phyloP scores from a whole-genome alignment of 768 basidiomycete species.

The Tephrocybe rancida region DNA sequence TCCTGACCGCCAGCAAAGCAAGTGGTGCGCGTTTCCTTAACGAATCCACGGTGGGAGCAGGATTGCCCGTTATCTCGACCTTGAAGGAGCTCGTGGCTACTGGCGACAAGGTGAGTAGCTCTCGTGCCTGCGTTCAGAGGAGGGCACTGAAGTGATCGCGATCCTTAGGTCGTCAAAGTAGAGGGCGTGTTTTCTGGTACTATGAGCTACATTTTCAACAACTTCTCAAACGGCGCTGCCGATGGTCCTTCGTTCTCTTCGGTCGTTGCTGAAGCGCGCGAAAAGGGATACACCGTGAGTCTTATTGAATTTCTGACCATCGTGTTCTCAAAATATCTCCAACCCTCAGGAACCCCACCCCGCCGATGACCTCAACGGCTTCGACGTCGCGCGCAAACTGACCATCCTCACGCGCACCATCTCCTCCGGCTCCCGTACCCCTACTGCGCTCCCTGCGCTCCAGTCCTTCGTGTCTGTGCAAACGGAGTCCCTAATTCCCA shows the following conservation, averaged over 20 bases:
- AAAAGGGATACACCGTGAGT: slow-evolving; percentile 91
- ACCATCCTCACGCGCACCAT: slow-evolving; percentile 91
- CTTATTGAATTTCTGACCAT: not conserved
- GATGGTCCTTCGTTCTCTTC: slow-evolving; percentile 83
- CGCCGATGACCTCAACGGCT: slow-evolving; percentile 93
- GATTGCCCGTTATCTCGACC: slow-evolving; percentile 89
- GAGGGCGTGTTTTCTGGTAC: slow-evolving; percentile 99
- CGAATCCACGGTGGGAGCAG: slow-evolving; percentile 95
- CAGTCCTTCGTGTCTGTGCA: slow-evolving; percentile 83
- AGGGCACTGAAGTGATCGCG: not conserved
- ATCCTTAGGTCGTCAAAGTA: slow-evolving; percentile 73
- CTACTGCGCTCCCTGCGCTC: slow-evolving; percentile 50
- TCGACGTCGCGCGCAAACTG: slow-evolving; percentile 96
- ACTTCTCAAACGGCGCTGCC: slow-evolving; percentile 74
- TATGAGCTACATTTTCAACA: slow-evolving; percentile 98
- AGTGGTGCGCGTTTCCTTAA: slow-evolving; percentile 73
- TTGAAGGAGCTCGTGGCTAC: slow-evolving; percentile 90
- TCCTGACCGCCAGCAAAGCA: slow-evolving; percentile 58
- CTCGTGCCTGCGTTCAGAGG: not conserved
- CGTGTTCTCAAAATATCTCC: not conserved
- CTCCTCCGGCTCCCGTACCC: slow-evolving; percentile 32
- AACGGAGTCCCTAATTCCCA: slow-evolving; percentile 86
- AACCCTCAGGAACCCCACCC: slow-evolving; percentile 91
- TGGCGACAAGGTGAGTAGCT: slow-evolving; percentile 76
- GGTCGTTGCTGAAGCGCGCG: slow-evolving; percentile 84